Conservation (phyloP, 495 filamentous ascomycete species). For the Aspergillus indologenus region DNA sequence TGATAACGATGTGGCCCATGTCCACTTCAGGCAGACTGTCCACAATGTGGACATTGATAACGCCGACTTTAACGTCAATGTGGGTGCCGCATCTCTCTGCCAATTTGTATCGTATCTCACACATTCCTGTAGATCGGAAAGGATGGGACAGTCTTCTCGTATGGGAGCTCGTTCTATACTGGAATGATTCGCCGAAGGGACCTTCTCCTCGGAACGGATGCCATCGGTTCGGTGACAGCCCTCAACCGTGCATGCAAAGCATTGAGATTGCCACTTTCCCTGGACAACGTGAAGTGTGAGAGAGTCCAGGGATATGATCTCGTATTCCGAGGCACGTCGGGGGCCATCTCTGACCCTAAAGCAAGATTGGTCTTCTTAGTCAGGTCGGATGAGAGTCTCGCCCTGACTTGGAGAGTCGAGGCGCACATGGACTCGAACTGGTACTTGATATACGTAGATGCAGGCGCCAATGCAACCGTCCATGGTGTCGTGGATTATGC, state of each 20-base stretch:
- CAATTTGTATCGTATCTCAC: neutral
- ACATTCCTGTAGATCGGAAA: constrained; percentile 5
- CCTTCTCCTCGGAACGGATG: constrained; percentile 4
- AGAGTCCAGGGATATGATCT: neutral
- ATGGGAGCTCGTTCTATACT: constrained; percentile 13
- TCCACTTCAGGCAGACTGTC: constrained; percentile 52
- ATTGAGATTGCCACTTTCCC: constrained; percentile 1
- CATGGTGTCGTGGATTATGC: constrained; percentile 15
- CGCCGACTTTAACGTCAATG: constrained; percentile 55
- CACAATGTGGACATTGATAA: constrained; percentile 55
- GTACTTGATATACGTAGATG: constrained; percentile 16
- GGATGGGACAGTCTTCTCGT: constrained; percentile 13
- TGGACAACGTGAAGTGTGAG: neutral
- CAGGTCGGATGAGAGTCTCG: constrained; percentile 6
- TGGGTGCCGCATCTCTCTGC: constrained; percentile 19
- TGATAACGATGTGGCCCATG: constrained; percentile 47
- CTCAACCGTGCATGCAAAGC: neutral
- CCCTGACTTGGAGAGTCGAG: constrained; percentile 13
- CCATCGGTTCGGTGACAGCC: constrained; percentile 8
- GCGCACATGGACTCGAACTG: constrained; percentile 11
- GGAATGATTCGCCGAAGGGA: neutral
- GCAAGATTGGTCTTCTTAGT: constrained; percentile 11
- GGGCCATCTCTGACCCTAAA: constrained; percentile 9
- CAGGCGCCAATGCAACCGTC: neutral
- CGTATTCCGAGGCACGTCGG: constrained; percentile 6